A percentile compares a stretch with the other conserved stretches of the same genome.
phyloP scores from a whole-genome alignment of 805 yeast genomes.

The Monosporozyma solicola region DNA sequence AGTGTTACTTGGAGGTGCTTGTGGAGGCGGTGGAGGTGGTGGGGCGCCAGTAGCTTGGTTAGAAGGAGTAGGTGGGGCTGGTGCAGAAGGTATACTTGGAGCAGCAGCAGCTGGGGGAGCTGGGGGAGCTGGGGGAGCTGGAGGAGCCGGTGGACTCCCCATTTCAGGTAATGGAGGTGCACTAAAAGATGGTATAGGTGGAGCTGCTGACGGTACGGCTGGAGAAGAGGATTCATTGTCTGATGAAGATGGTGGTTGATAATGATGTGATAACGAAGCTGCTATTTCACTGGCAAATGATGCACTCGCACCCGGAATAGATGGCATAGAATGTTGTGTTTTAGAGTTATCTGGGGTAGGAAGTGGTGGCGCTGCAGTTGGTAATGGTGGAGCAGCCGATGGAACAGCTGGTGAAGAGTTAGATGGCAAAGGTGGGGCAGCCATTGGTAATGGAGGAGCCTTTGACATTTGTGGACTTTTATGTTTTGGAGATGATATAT shows the following conservation, averaged over 20 bases:
- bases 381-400: conserved; percentile 9
- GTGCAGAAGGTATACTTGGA: conserved; percentile 3
- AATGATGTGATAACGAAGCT: background rate
- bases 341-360: conserved; percentile 7
- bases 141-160: conserved; percentile 2
- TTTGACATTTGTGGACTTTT: background rate
- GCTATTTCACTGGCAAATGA: conserved; percentile 6
- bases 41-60: background rate
- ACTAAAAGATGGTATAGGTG: conserved; percentile 13
- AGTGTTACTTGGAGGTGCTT: conserved; percentile 21
- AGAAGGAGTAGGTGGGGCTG: conserved; percentile 13
- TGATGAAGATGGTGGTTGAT: background rate
- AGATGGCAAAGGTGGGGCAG: conserved; percentile 24
- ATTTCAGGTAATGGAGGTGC: conserved; percentile 5
- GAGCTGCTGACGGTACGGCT: conserved; percentile 3
- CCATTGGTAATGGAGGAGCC: conserved; percentile 14
- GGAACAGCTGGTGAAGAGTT: conserved; percentile 8
- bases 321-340: conserved; percentile 3
- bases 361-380: conserved; percentile 8
- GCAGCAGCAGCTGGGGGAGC: background rate
- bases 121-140: conserved; percentile 4
- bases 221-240: background rate
- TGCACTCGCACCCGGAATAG: conserved; percentile 9
- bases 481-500: conserved; percentile 9
- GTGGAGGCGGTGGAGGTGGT: conserved; percentile 16